Evolutionary conservation across 768 basidiomycete species (phyloP).

Genomic region (Galerina marginata): DNA sequence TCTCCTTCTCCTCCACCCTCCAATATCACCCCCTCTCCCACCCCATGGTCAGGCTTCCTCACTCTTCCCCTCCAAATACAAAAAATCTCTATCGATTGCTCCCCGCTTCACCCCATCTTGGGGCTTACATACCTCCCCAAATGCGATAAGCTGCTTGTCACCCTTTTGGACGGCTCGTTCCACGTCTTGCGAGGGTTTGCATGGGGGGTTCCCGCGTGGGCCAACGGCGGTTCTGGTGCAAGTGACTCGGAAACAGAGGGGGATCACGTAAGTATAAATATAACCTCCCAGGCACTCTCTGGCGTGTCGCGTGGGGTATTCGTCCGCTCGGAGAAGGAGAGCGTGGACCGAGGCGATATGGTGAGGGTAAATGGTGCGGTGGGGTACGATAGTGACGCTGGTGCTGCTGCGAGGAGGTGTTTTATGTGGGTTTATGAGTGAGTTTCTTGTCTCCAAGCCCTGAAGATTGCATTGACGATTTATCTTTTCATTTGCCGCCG

Average conservation of each 20-base stretch:
- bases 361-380: constrained; percentile 64
- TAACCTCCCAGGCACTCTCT: constrained; percentile 53
- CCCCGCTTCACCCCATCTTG: constrained; percentile 60
- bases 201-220: constrained; percentile 46
- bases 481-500: constrained; percentile 1
- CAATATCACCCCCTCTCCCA: background rate
- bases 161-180: constrained; percentile 74
- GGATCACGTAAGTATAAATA: constrained; percentile 20
- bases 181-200: constrained; percentile 62
- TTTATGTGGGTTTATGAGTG: constrained; percentile 81
- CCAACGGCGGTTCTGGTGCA: constrained; percentile 2
- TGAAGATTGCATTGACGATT: background rate
- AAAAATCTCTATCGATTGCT: constrained; percentile 60
- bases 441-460: constrained; percentile 26
- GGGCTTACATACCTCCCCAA: constrained; percentile 60
- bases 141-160: constrained; percentile 59
- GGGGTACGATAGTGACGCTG: constrained; percentile 54
- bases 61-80: constrained; percentile 50
- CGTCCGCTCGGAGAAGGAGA: constrained; percentile 46
- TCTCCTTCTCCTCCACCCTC: constrained; percentile 16
- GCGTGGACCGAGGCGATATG: constrained; percentile 52
- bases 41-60: constrained; percentile 56
- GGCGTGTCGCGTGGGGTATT: constrained; percentile 56
- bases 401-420: constrained; percentile 32
- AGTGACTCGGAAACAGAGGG: constrained; percentile 1